Conservation (phyloP, 352 stramenopile genomes). For the Blastocystis sp. region DNA sequence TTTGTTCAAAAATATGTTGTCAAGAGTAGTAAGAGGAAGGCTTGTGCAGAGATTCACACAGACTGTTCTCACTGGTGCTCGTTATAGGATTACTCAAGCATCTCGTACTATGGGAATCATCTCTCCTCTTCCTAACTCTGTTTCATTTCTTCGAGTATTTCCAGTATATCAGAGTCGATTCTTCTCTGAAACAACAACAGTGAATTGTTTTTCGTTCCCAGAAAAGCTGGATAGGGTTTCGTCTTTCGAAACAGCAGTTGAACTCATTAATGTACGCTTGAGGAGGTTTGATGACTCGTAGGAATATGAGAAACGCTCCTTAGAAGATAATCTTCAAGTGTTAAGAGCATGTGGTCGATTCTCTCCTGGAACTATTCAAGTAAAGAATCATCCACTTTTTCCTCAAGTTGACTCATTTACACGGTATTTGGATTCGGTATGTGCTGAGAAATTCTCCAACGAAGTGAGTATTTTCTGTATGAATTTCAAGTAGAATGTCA, state of each 20-base stretch:
- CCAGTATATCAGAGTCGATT: not conserved
- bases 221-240: not conserved
- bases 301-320: constrained; percentile 15
- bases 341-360: not conserved
- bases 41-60: no score
- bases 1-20: no score
- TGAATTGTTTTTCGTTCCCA: not conserved
- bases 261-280: constrained; percentile 1
- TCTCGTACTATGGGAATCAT: no score
- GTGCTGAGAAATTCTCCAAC: not conserved
- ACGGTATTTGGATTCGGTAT: not conserved
- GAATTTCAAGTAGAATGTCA: not conserved
- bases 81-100: no score
- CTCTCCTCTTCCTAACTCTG: no score
- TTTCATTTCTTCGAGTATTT: no score
- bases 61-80: no score
- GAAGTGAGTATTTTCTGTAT: not conserved
- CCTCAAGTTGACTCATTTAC: not conserved
- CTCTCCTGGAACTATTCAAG: not conserved
- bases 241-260: constrained; percentile 49
- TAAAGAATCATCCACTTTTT: constrained; percentile 17
- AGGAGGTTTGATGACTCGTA: not conserved
- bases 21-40: no score
- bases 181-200: not conserved
- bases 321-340: constrained; percentile 31